These are phyloP conservation scores for Hypomontagnella monticulosa DNA, from an alignment of 495 filamentous ascomycete genomes.

Conservation along the genomic window DNA sequence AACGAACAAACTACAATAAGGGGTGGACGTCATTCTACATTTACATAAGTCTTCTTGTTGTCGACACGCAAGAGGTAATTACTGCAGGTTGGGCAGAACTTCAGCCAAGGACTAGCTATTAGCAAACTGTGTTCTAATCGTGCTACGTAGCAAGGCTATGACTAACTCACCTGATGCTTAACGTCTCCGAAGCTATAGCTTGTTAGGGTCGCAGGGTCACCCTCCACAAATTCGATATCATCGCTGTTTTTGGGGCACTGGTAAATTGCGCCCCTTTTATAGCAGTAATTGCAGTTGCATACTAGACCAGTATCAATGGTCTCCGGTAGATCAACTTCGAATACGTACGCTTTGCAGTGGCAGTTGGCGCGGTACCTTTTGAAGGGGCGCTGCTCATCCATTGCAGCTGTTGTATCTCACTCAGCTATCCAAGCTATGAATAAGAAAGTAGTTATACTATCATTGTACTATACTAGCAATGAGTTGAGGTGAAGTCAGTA, in stretches of 20 bases:
- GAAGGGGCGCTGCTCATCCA: conserved; percentile 11
- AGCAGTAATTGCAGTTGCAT: conserved; percentile 40
- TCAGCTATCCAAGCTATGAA: not conserved
- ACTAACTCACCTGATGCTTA: conserved; percentile 30
- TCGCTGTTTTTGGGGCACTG: conserved; percentile 7
- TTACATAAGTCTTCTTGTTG: conserved; percentile 26
- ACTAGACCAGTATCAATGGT: conserved; percentile 13
- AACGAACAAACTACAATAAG: not conserved
- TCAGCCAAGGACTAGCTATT: not conserved
- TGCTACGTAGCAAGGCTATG: not conserved
- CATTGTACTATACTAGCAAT: no score
- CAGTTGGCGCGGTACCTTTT: conserved; percentile 45
- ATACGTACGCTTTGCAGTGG: conserved; percentile 47
- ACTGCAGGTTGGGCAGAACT: conserved; percentile 41
- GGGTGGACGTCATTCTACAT: conserved; percentile 28
- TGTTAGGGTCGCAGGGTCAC: conserved; percentile 19
- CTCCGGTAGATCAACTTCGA: conserved; percentile 30
- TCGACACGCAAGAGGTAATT: conserved; percentile 23
- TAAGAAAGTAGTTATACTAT: no score
- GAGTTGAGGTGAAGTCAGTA: not conserved
- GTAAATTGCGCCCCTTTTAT: conserved; percentile 39
- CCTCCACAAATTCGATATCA: conserved; percentile 39
- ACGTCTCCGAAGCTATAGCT: conserved; percentile 33
- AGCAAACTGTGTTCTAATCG: not conserved
- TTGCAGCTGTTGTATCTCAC: not conserved